These are phyloP conservation scores for Umbilicaria muhlenbergii DNA, from an alignment of 495 filamentous ascomycete species.

Conservation along the genomic window DNA sequence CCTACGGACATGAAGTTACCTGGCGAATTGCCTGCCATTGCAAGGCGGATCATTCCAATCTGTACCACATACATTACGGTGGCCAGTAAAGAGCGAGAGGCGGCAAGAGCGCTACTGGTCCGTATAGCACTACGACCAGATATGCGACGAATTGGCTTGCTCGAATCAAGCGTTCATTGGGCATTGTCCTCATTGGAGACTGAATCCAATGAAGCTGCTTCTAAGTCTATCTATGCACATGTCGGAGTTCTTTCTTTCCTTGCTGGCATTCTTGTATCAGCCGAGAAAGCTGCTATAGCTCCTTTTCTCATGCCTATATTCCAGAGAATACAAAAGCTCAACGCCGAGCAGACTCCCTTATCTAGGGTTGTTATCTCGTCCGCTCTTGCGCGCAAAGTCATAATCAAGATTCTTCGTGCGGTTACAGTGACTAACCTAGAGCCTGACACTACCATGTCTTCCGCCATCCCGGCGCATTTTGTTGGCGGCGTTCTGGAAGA, in stretches of 20 bases:
- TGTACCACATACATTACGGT: conserved; percentile 52
- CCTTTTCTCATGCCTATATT: conserved; percentile 35
- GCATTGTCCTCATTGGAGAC: conserved; percentile 41
- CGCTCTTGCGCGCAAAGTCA: conserved; percentile 58
- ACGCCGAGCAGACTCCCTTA: conserved; percentile 20
- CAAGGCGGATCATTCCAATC: conserved; percentile 53
- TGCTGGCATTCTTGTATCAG: conserved; percentile 47
- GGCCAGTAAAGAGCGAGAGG: conserved; percentile 75
- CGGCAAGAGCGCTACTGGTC: conserved; percentile 66
- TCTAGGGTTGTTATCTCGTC: conserved; percentile 41
- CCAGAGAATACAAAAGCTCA: conserved; percentile 31
- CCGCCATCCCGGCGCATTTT: conserved; percentile 15
- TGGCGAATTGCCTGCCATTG: conserved; percentile 46
- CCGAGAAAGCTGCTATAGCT: conserved; percentile 35
- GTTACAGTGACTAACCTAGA: conserved; percentile 47
- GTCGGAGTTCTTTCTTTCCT: conserved; percentile 70
- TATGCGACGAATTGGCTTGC: conserved; percentile 64
- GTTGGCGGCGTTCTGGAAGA: conserved; percentile 49
- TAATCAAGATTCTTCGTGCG: conserved; percentile 70
- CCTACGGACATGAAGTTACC: conserved; percentile 12
- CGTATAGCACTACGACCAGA: conserved; percentile 69
- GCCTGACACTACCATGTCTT: conserved; percentile 13
- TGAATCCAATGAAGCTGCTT: conserved; percentile 21
- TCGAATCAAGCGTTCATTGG: conserved; percentile 50
- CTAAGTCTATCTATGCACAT: conserved; percentile 36